Evolutionary conservation across 2,329 filamentous ascomycete genomes (phyloP), one percentile per base, ranked within the genome.

Genomic region (Paramyrothecium roridum): DNA sequence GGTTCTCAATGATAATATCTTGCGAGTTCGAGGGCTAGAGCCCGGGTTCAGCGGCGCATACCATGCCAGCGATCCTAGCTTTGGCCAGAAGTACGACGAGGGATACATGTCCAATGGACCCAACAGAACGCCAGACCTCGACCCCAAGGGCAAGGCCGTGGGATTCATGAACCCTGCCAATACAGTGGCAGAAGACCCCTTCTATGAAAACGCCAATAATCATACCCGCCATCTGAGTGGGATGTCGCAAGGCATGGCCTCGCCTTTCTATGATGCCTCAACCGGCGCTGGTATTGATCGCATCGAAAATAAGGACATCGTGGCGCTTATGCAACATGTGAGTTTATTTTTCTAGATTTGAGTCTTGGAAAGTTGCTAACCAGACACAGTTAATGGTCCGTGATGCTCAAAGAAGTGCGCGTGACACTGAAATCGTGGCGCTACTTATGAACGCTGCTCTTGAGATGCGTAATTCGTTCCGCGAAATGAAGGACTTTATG

Each of bases 381-480:
- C 46, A 10, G 45, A 56, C 53, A 37, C 54, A 88, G 83, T 86
- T 99, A 59, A 98, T 96, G 70, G 95, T 98, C 59, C 89, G 95
- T 37, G 95, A 99, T 75, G 95, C 93, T 45, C 93, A 98, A 74
- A 88, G 95, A 57, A 98, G 95, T 73, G 95, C 95, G 48, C 85
- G 95, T 48, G 95, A 99, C 66, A 98, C 95, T 0, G 95, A 99
- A 73, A 97, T 99, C 54, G 79, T 99, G 19, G 91, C 97, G 49
- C 93, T 95, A 1, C 84, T 99, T 33, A 95, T 99, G 58, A 88
- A 93, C 57, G 93, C 92, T 54, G 93, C 95, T 3, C 88, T 95
- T 13, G 95, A 99, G 73, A 98, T 98, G 93, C 91, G 93, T 60
- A 96, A 90, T 63, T 96, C 91, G 1, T 96, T 98, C 68, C 91